Evolutionary conservation across 805 yeast genomes (phyloP).

Genomic region (Pichia scutulata): DNA sequence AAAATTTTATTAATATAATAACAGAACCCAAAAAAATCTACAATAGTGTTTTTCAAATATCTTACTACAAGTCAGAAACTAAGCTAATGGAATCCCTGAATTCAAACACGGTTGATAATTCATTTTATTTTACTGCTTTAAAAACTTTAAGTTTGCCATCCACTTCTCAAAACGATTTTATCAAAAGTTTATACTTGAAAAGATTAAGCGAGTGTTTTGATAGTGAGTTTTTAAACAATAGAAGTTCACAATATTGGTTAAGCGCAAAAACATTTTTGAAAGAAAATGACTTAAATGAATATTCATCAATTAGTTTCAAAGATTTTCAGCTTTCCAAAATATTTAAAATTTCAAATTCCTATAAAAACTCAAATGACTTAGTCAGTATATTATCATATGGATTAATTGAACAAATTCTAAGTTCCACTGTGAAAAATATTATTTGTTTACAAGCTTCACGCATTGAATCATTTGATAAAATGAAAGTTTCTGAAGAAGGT

Average conservation of each 20-base stretch:
- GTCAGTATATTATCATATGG: neutral
- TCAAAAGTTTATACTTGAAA: conserved; percentile 20
- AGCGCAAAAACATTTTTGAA: neutral
- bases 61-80: neutral
- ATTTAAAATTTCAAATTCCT: neutral
- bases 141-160: conserved; percentile 9
- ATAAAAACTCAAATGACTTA: neutral
- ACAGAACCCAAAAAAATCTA: neutral
- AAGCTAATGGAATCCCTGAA: neutral
- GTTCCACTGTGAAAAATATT: neutral
- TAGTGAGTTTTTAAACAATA: neutral
- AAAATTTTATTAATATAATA: neutral
- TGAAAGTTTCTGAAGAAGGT: no score
- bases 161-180: conserved; percentile 12
- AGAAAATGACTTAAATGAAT: neutral
- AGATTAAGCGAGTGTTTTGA: conserved; percentile 10
- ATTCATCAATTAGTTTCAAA: neutral
- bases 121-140: conserved; percentile 3
- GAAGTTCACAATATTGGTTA: neutral
- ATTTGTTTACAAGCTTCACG: conserved; percentile 2
- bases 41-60: neutral
- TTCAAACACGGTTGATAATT: neutral
- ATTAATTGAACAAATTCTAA: neutral
- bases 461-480: no score
- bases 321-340: neutral